These are phyloP conservation scores for Diaporthe sp. DNA, from an alignment of 2,329 filamentous ascomycete species.

Conservation along the genomic window DNA sequence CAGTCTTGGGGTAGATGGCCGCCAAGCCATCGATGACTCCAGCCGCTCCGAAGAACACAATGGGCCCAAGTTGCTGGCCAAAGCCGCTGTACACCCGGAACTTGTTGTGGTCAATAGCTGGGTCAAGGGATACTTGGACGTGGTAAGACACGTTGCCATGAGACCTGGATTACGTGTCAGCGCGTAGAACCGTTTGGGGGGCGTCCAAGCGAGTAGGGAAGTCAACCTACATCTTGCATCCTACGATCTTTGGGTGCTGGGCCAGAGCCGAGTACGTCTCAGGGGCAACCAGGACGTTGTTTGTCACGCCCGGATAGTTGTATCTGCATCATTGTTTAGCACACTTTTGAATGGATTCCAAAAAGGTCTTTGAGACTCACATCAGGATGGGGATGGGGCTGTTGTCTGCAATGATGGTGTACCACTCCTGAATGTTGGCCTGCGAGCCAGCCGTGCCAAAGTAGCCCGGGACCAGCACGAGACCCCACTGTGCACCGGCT, in stretches of 20 bases:
- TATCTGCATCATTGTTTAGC: constrained; percentile 52
- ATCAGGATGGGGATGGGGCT: constrained; percentile 73
- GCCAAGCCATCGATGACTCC: constrained; percentile 78
- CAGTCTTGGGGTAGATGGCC: constrained; percentile 74
- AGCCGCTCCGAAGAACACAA: constrained; percentile 73
- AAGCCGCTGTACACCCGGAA: constrained; percentile 77
- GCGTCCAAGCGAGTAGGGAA: background rate
- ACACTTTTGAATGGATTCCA: background rate
- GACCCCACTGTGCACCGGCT: constrained; percentile 73
- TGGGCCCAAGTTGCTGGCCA: constrained; percentile 76
- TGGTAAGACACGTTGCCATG: constrained; percentile 76
- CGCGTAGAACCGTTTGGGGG: rapidly evolving
- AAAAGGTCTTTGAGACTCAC: constrained; percentile 53
- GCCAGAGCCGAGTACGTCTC: constrained; percentile 71
- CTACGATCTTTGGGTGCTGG: constrained; percentile 75
- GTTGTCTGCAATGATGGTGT: constrained; percentile 70
- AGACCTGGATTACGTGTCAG: constrained; percentile 53
- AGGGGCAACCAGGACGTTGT: constrained; percentile 71
- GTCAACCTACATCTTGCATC: constrained; percentile 70
- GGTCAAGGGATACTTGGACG: constrained; percentile 72
- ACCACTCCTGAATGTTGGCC: constrained; percentile 73
- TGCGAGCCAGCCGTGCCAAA: constrained; percentile 72
- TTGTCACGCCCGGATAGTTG: constrained; percentile 75
- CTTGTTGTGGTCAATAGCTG: constrained; percentile 70
- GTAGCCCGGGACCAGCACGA: constrained; percentile 76